phyloP scores from a whole-genome alignment of 768 basidiomycete species.

The Imleria badia region DNA sequence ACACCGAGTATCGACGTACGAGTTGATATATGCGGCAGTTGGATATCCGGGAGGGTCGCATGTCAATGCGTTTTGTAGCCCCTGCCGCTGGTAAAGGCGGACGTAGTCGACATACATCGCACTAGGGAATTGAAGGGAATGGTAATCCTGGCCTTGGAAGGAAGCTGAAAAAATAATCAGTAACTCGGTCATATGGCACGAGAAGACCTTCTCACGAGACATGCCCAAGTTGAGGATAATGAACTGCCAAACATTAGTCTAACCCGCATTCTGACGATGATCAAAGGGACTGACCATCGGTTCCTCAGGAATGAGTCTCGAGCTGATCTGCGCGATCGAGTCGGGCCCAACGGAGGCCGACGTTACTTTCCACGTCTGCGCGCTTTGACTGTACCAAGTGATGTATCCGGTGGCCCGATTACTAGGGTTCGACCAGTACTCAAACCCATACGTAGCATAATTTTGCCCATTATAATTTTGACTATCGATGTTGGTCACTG shows the following conservation, averaged over 20 bases:
- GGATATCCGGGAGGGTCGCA: constrained; percentile 81
- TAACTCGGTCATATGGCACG: neutral
- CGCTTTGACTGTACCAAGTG: constrained; percentile 74
- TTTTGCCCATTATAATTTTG: constrained; percentile 53
- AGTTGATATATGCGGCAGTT: constrained; percentile 75
- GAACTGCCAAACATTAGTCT: constrained; percentile 46
- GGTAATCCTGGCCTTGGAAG: constrained; percentile 51
- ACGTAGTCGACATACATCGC: constrained; percentile 89
- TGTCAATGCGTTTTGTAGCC: constrained; percentile 62
- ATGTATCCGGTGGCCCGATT: constrained; percentile 70
- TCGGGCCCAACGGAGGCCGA: constrained; percentile 70
- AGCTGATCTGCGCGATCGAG: constrained; percentile 50
- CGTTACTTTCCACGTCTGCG: constrained; percentile 70
- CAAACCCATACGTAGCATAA: constrained; percentile 70
- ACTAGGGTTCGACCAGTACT: constrained; percentile 77
- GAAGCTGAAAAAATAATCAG: constrained; percentile 38
- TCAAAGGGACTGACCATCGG: constrained; percentile 70
- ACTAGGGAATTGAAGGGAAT: constrained; percentile 65
- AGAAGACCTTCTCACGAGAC: constrained; percentile 44
- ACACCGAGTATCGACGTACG: constrained; percentile 37
- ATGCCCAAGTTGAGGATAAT: constrained; percentile 86
- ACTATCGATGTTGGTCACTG: constrained; percentile 53
- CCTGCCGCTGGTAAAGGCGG: constrained; percentile 80
- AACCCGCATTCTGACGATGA: neutral
- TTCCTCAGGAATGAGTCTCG: constrained; percentile 79